Conservation (phyloP, 768 basidiomycete genomes). For the Lentinula aciculospora region DNA sequence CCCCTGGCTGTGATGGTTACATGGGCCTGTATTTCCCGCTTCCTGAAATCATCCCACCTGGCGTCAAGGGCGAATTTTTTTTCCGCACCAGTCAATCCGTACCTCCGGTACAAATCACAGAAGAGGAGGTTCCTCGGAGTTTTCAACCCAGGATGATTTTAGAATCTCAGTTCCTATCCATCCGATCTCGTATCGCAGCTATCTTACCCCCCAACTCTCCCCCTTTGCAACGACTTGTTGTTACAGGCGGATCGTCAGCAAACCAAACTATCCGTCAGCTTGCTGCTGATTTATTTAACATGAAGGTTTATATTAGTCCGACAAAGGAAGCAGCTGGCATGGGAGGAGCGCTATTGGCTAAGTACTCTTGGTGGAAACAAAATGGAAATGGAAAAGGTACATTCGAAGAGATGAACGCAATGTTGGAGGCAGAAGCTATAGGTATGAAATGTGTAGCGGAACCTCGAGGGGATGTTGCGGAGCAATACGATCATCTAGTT, state of each 20-base stretch:
- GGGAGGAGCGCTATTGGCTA: conserved; percentile 68
- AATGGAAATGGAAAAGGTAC: conserved; percentile 24
- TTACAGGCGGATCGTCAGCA: conserved; percentile 74
- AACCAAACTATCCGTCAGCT: conserved; percentile 71
- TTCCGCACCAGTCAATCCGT: conserved; percentile 35
- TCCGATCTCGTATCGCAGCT: conserved; percentile 62
- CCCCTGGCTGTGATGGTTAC: conserved; percentile 53
- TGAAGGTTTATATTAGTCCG: conserved; percentile 64
- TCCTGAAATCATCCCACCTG: conserved; percentile 83
- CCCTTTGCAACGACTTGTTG: conserved; percentile 58
- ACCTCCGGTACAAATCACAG: conserved; percentile 24
- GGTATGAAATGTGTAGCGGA: conserved; percentile 58
- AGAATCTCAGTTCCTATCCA: conserved; percentile 82
- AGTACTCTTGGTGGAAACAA: conserved; percentile 39
- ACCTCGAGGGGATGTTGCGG: conserved; percentile 37
- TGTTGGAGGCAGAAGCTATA: conserved; percentile 35
- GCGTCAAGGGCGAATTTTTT: conserved; percentile 65
- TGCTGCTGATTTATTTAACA: conserved; percentile 73
- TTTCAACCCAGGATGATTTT: conserved; percentile 73
- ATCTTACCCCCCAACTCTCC: conserved; percentile 56
- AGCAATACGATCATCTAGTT: conserved; percentile 51
- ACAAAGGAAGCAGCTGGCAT: conserved; percentile 69
- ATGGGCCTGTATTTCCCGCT: conserved; percentile 79
- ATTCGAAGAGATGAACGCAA: conserved; percentile 59
- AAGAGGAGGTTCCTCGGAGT: conserved; percentile 29